A percentile compares a stretch with the other conserved stretches of the same genome.
phyloP scores from a whole-genome alignment of 495 filamentous ascomycete species.

The Xylaria castorea region DNA sequence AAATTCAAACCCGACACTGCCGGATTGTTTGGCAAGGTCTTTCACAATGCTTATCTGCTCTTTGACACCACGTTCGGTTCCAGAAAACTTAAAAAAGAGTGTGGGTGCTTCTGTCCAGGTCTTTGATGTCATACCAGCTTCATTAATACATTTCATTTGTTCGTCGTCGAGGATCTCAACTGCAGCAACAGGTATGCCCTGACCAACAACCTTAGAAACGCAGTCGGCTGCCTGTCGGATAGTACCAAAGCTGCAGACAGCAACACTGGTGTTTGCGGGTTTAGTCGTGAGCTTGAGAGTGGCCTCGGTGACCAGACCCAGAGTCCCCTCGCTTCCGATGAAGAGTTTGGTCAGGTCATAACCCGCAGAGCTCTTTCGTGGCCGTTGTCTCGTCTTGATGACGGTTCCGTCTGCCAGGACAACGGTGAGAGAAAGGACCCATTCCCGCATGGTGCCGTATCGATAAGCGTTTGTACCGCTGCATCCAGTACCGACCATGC shows the following conservation, averaged over 20 bases:
- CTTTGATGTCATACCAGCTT: constrained; percentile 72
- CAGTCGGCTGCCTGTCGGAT: constrained; percentile 82
- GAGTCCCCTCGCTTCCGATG: constrained; percentile 90
- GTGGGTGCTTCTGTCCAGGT: constrained; percentile 82
- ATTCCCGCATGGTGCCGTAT: constrained; percentile 97
- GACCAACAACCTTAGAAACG: constrained; percentile 77
- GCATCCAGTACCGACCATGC: constrained; percentile 95
- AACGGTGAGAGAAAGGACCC: constrained; percentile 89
- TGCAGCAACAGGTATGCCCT: constrained; percentile 83
- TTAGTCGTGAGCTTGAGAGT: constrained; percentile 83
- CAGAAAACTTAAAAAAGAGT: constrained; percentile 93
- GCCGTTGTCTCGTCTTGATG: constrained; percentile 83
- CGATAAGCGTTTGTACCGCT: constrained; percentile 91
- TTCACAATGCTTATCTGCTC: constrained; percentile 81
- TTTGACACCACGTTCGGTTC: constrained; percentile 75
- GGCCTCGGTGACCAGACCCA: constrained; percentile 87
- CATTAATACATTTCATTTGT: constrained; percentile 93
- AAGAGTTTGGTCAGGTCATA: constrained; percentile 88
- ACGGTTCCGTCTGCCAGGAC: constrained; percentile 91
- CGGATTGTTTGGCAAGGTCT: constrained; percentile 65
- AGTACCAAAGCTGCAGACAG: constrained; percentile 78
- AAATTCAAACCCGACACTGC: constrained; percentile 78
- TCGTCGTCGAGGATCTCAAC: constrained; percentile 94
- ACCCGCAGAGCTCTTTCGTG: constrained; percentile 81
- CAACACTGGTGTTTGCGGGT: constrained; percentile 80